Base-by-base conservation (phyloP, 495 filamentous ascomycete species). In the Penicillium arizonense region DNA sequence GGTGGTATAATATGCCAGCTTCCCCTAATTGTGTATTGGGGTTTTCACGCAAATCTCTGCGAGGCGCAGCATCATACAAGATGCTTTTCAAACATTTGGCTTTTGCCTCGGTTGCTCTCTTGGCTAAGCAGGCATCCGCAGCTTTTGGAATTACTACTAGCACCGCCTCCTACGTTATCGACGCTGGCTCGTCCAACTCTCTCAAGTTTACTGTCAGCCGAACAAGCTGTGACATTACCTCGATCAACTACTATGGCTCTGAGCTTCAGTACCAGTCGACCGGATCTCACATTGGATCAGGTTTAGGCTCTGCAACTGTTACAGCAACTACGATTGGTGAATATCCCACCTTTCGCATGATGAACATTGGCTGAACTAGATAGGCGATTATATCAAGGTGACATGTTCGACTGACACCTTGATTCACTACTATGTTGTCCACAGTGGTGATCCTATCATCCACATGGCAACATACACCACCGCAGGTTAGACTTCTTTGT, bases 401-500 rank as follows among this genome's bases (percentile, higher is more conserved):
- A 84, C 82, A 16, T 85, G 82, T 58, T 72, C 70, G 10, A 84
- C 82, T 4, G 70, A 69, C 43, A 85, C 79, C 12, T 63, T 86
- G 53, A 86, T 79, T 4, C 84, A 87, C 13, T 87, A 86, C 64
- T 77, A 79, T 61, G 80, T 87, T 26, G 80, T 82, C 7, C 77
- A 76, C 40, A 78, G 78, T 44, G 83, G 82, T 14, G 77, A 82
- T 44, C 73, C 77, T 37, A 81, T 77, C 26, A 75, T 87, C 48
- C 83, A 81, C 58, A 80, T 87, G 77, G 83, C 77, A 1, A 87
- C 84, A 10, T 80, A 85, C 52, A 86, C 80, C 50, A 82, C 79
- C 4, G 74, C 73, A 6, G 63, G 68, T 71, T 8, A 16, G 62
- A 56, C 1, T 3, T 0, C 11, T 13, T 5, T 11, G 0, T 6